Percentiles rank a stretch among this genome's conserved stretches.
These are phyloP conservation scores for Chloranthus sessilifolius DNA, from an alignment of 164 flowering plant genomes.

Conservation along the genomic window DNA sequence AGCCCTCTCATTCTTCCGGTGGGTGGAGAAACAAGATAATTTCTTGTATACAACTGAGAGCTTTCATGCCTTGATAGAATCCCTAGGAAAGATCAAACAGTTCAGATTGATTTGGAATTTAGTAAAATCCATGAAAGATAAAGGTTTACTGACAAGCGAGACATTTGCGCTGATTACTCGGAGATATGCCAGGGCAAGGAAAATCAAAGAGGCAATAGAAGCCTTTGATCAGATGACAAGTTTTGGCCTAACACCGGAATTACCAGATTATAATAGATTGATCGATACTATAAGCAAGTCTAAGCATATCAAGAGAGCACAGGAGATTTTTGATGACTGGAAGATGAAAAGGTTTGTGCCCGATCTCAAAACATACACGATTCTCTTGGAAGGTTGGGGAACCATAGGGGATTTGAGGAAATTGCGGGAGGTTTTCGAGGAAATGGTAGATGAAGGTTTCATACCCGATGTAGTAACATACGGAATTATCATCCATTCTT, in stretches of 20 bases:
- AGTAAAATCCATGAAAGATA: conserved; percentile 50
- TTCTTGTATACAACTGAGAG: conserved; percentile 42
- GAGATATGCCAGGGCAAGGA: conserved; percentile 65
- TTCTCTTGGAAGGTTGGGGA: conserved; percentile 82
- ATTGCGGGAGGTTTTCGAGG: conserved; percentile 49
- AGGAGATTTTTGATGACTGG: conserved; percentile 60
- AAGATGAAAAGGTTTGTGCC: conserved; percentile 27
- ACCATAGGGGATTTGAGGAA: conserved; percentile 37
- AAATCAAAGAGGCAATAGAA: conserved; percentile 53
- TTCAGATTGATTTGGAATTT: conserved; percentile 57
- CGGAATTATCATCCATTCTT: conserved; percentile 24
- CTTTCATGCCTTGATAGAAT: conserved; percentile 62
- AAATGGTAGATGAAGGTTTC: conserved; percentile 41
- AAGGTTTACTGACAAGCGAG: conserved; percentile 46
- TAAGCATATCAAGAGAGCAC: conserved; percentile 49
- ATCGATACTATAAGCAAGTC: conserved; percentile 65
- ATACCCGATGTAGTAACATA: conserved; percentile 25
- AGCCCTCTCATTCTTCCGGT: conserved; percentile 23
- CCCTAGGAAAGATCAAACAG: conserved; percentile 81
- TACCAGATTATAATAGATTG: conserved; percentile 57
- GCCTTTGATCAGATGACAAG: conserved; percentile 63
- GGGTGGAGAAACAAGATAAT: conserved; percentile 45
- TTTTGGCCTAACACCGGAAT: conserved; percentile 55
- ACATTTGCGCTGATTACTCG: conserved; percentile 59
- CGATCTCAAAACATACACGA: conserved; percentile 27